Evolutionary conservation across 345 rosid species (phyloP).

Genomic region (Kandelia obovata): DNA sequence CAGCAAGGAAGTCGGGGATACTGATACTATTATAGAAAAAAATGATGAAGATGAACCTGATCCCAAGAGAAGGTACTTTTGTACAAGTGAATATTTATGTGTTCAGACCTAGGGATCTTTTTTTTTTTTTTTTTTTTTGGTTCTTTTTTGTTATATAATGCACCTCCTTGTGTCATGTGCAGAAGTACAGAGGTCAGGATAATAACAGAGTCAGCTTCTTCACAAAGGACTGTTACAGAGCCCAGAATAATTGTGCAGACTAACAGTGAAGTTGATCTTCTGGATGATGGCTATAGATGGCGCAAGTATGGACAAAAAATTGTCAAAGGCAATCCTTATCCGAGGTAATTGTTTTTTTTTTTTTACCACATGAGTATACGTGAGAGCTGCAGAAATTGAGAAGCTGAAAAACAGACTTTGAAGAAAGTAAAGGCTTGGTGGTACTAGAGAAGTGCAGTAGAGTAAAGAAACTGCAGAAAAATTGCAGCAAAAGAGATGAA

Average conservation of each 20-base stretch:
- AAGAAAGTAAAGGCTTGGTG: too few species aligned
- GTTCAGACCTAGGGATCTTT: neutral
- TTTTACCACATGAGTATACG: too few species aligned
- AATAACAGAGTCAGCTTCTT: constrained; percentile 43
- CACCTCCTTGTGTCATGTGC: constrained; percentile 20
- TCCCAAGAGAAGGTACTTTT: constrained; percentile 61
- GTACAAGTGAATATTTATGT: neutral
- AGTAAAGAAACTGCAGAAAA: too few species aligned
- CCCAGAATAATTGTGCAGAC: constrained; percentile 87
- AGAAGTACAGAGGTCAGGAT: constrained; percentile 51
- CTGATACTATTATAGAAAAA: constrained; percentile 37
- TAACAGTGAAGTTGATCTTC: constrained; percentile 84
- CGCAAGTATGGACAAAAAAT: constrained; percentile 95
- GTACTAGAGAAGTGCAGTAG: too few species aligned
- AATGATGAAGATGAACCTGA: constrained; percentile 64
- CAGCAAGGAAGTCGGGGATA: constrained; percentile 57
- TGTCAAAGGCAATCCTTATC: constrained; percentile 89
- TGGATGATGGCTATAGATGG: constrained; percentile 93
- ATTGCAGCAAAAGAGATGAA: too few species aligned
- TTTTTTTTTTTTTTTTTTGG: neutral
- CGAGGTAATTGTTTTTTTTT: constrained; percentile 42
- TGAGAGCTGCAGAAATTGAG: too few species aligned
- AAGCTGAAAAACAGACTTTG: too few species aligned
- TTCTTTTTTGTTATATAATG: constrained; percentile 5
- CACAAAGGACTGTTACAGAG: constrained; percentile 65